Base-by-base conservation (phyloP, 2,329 filamentous ascomycete genomes). In the Xylaria sp. region DNA sequence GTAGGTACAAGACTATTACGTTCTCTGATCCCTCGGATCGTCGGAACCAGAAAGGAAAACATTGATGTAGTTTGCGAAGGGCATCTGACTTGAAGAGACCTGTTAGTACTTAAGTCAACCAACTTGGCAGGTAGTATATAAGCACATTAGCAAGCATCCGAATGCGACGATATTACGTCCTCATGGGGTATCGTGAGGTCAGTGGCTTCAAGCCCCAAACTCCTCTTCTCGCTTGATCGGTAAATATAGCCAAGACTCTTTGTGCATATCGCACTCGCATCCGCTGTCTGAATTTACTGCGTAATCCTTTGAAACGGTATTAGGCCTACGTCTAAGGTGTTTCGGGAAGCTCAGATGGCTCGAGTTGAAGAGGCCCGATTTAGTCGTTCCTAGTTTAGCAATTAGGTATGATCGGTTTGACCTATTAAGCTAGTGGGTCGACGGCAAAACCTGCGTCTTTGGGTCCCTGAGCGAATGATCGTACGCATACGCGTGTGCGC, bases 21-120 rank as follows among this genome's bases (percentile, higher is more conserved):
- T 41, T 41, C 5, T 10, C 20, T 9, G 7, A 39, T 63, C 28
- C 28, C 39, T 20, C 28, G 31, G 43, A 57, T 3, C n/a, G 1
- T 10, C 20, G 41, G 43, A 20, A n/a, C 28, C n/a, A 13, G 6
- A 15, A n/a, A 33, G 8, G 20, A 28, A 48, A 15, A 23, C 18
- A 28, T 28, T 43, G 28, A 36, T 36, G 36, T 56, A 63, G 28
- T n/a, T 39, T 56, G n/a, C 41, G 41, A 56, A 28, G 33, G 39
- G 51, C 39, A 41, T 63, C 51, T 55, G 25, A 36, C 61, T n/a
- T 12, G 28, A 28, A 28, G 28, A 41, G n/a, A 20, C n/a, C 61
- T 48, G 36, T 25, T 10, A 56, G 61, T 56, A 28, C 41, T 63
- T n/a, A 55, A 52, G 49, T 46, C 49, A 62, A 55, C 46, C 13